These are phyloP conservation scores for Kwoniella pini DNA, from an alignment of 768 basidiomycete species.

Conservation along the genomic window DNA sequence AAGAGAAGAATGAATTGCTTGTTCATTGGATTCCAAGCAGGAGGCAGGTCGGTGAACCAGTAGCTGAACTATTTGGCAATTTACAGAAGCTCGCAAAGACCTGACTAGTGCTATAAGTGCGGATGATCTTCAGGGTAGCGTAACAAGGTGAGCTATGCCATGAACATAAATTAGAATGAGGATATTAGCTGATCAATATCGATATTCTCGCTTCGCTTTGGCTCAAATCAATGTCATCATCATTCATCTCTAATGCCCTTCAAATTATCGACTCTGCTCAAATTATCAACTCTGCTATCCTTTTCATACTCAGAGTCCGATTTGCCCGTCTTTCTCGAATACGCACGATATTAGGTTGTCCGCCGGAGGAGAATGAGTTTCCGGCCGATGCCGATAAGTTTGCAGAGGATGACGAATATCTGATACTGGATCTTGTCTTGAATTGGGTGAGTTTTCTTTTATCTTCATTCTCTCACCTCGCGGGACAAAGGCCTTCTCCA, in stretches of 20 bases:
- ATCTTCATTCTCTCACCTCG: no score
- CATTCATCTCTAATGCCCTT: no score
- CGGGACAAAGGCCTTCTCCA: no score
- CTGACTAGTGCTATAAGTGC: slow-evolving; percentile 43
- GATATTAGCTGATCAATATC: no score
- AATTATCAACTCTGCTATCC: no score
- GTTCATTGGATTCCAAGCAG: no score
- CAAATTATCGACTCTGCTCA: background rate
- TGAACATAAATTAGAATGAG: no score
- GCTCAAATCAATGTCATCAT: no score
- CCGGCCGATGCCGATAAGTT: slow-evolving; percentile 41
- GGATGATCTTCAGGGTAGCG: slow-evolving; percentile 53
- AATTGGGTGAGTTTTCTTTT: slow-evolving; percentile 47
- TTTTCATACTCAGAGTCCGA: slow-evolving; percentile 38
- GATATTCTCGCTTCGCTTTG: no score
- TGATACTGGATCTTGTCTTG: slow-evolving; percentile 52
- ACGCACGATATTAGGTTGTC: slow-evolving; percentile 48
- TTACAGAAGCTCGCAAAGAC: slow-evolving; percentile 48
- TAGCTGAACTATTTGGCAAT: no score
- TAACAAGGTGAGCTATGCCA: slow-evolving; percentile 48
- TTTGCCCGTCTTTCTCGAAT: slow-evolving; percentile 53
- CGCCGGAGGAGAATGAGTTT: slow-evolving; percentile 45
- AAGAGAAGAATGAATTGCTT: no score
- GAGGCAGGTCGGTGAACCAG: no score
- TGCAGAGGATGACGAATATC: slow-evolving; percentile 52